A percentile compares a stretch with the other conserved stretches of the same genome.
phyloP scores from a whole-genome alignment of 768 basidiomycete species.

The Hydnomerulius pinastri region DNA sequence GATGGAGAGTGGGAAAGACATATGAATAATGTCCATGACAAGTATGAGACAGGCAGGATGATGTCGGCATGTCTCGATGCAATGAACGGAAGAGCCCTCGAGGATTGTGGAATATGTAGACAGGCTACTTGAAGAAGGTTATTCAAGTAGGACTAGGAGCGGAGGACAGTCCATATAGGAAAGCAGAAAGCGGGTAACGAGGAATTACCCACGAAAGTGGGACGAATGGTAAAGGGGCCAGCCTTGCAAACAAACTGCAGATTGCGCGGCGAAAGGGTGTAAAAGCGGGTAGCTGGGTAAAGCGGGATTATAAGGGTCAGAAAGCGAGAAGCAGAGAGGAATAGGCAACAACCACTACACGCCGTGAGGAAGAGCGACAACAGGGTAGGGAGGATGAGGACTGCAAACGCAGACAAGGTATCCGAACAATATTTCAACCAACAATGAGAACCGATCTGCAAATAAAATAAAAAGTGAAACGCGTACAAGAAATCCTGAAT shows the following conservation, averaged over 20 bases:
- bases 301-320: conserved; percentile 29
- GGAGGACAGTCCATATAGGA: conserved; percentile 20
- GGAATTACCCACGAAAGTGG: conserved; percentile 32
- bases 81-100: conserved; percentile 29
- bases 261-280: conserved; percentile 23
- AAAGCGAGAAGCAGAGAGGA: conserved; percentile 31
- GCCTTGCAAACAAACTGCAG: conserved; percentile 23
- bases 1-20: conserved; percentile 10
- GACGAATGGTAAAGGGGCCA: conserved; percentile 25
- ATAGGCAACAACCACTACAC: conserved; percentile 31
- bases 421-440: conserved; percentile 35
- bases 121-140: conserved; percentile 22
- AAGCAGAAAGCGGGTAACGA: conserved; percentile 26
- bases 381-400: conserved; percentile 21
- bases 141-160: conserved; percentile 15
- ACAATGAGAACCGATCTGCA: conserved; percentile 34
- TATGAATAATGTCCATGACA: conserved; percentile 27
- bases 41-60: conserved; percentile 15
- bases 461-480: conserved; percentile 38
- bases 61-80: conserved; percentile 22
- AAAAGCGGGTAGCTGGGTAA: conserved; percentile 26
- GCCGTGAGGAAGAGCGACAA: conserved; percentile 30
- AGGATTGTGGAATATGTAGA: conserved; percentile 14
- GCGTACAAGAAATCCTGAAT: conserved; percentile 37
- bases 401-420: conserved; percentile 32